A percentile compares a stretch with the other conserved stretches of the same genome.
Conservation (phyloP, 208 protist genomes). For the Perkinsela sp. region DNA sequence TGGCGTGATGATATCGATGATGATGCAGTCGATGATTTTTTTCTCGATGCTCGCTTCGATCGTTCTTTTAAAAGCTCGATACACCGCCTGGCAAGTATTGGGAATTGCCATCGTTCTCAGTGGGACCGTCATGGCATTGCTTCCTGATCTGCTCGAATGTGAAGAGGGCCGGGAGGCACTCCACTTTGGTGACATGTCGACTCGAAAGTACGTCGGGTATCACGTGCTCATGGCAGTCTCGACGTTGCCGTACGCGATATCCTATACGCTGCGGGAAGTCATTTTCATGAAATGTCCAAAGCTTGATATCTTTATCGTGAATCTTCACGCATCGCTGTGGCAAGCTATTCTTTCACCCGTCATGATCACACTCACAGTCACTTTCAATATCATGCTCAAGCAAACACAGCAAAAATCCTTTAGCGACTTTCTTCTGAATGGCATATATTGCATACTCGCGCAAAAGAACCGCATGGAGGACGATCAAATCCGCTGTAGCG, state of each 20-base stretch:
- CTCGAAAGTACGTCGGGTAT: not conserved
- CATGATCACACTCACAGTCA: not conserved
- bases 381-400: not conserved
- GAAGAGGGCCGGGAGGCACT: not conserved
- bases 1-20: not conserved
- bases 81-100: not conserved
- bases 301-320: not conserved
- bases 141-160: not conserved
- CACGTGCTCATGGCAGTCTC: not conserved
- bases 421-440: not conserved
- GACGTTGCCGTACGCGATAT: not conserved
- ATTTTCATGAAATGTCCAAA: not conserved
- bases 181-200: not conserved
- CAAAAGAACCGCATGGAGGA: not conserved
- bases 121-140: not conserved
- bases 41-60: not conserved
- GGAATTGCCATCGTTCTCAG: not conserved
- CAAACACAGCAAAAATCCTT: not conserved
- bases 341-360: not conserved
- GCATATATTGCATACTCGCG: not conserved
- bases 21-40: not conserved
- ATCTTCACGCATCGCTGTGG: not conserved
- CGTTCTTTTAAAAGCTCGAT: not conserved
- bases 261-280: not conserved
- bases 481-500: not conserved